A percentile compares a stretch with the other conserved stretches of the same genome.
These are phyloP conservation scores for Sporobolomyces pararoseus DNA, from an alignment of 768 basidiomycete species.

Conservation along the genomic window DNA sequence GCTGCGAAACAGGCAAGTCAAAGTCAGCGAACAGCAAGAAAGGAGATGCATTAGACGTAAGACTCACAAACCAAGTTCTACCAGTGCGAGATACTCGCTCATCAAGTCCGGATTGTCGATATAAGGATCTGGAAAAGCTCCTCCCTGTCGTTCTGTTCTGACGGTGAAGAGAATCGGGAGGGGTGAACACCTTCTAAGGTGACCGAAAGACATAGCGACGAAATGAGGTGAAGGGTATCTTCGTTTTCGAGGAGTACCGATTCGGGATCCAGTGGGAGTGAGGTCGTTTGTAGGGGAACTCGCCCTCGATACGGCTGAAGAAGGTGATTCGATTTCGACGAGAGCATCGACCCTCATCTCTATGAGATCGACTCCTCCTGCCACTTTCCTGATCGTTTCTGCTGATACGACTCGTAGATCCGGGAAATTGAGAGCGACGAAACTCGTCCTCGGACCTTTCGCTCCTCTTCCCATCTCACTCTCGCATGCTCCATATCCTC, in stretches of 20 bases:
- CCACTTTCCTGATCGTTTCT: constrained; percentile 46
- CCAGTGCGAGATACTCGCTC: constrained; percentile 66
- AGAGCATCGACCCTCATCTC: constrained; percentile 76
- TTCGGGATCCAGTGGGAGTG: neutral
- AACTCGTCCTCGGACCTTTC: constrained; percentile 35
- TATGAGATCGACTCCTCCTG: constrained; percentile 76
- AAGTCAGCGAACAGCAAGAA: neutral
- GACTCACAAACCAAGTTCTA: constrained; percentile 65
- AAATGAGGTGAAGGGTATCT: constrained; percentile 52
- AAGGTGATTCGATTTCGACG: constrained; percentile 25
- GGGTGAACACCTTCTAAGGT: constrained; percentile 66
- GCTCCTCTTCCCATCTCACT: constrained; percentile 33
- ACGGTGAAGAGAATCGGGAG: constrained; percentile 90
- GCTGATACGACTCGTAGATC: constrained; percentile 26
- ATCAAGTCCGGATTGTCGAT: constrained; percentile 62
- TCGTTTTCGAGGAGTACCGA: neutral
- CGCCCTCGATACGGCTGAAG: constrained; percentile 2
- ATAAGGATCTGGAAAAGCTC: constrained; percentile 75
- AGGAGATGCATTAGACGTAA: constrained; percentile 45
- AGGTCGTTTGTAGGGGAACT: neutral
- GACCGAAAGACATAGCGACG: constrained; percentile 72
- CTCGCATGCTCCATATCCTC: constrained; percentile 39
- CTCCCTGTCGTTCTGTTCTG: constrained; percentile 78
- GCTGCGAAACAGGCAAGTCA: constrained; percentile 65
- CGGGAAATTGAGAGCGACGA: constrained; percentile 39